A percentile compares a stretch with the other conserved stretches of the same genome.
phyloP scores from a whole-genome alignment of 2,329 filamentous ascomycete genomes.

The Botrytis squamosa region DNA sequence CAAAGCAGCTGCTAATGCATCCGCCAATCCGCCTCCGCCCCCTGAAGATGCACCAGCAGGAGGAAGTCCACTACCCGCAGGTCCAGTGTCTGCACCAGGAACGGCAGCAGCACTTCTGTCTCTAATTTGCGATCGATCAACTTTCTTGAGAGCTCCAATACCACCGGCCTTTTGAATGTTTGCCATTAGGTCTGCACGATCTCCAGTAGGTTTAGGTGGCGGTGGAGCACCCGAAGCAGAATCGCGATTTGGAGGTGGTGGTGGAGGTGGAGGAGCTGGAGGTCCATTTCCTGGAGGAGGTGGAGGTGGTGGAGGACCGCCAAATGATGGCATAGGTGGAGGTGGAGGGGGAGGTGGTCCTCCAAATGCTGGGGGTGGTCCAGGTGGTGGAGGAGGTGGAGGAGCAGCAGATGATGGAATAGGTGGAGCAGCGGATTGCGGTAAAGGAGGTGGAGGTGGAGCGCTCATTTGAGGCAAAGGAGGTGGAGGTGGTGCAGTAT shows the following conservation, averaged over 20 bases:
- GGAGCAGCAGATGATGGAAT: slow-evolving; percentile 40
- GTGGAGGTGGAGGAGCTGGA: slow-evolving; percentile 53
- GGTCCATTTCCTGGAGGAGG: slow-evolving; percentile 38
- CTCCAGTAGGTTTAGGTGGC: slow-evolving; percentile 45
- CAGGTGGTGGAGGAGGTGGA: slow-evolving; percentile 41
- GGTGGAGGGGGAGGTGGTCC: slow-evolving; percentile 47
- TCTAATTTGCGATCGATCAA: slow-evolving; percentile 66
- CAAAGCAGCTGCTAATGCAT: slow-evolving; percentile 74
- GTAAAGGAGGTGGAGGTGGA: slow-evolving; percentile 43
- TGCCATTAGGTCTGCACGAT: slow-evolving; percentile 62
- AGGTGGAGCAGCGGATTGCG: slow-evolving; percentile 41
- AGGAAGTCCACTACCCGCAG: slow-evolving; percentile 52
- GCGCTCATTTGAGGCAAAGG: slow-evolving; percentile 38
- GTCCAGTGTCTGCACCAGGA: slow-evolving; percentile 52
- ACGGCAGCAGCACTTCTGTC: slow-evolving; percentile 68
- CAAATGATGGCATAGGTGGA: slow-evolving; percentile 39
- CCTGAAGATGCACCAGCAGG: slow-evolving; percentile 54
- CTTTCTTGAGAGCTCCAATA: slow-evolving; percentile 70
- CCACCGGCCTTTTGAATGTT: slow-evolving; percentile 71
- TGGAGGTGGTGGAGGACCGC: slow-evolving; percentile 39
- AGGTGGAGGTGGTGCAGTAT: slow-evolving; percentile 40
- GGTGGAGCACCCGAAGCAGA: slow-evolving; percentile 53
- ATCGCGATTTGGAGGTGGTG: slow-evolving; percentile 55
- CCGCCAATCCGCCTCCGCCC: slow-evolving; percentile 69
- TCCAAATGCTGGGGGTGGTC: slow-evolving; percentile 38